Conservation (phyloP, 805 yeast species). For the Ascoidea asiatica region DNA sequence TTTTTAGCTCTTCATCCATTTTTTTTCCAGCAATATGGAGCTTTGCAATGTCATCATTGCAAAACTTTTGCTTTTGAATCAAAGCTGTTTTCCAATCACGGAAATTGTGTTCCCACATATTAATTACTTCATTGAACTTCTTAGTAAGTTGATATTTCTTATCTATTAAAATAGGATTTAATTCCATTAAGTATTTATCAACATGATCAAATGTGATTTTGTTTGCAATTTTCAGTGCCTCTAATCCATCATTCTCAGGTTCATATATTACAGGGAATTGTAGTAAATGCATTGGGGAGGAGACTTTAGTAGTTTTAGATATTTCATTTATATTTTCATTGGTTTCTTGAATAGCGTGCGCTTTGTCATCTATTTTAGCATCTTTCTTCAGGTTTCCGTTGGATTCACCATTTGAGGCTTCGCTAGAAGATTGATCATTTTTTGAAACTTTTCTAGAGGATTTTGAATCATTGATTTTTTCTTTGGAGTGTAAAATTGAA, state of each 20-base stretch:
- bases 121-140: background rate
- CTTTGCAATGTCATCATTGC: background rate
- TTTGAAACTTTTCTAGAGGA: background rate
- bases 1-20: background rate
- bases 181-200: background rate
- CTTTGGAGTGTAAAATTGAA: background rate
- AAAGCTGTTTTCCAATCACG: background rate
- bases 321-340: background rate
- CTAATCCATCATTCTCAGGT: background rate
- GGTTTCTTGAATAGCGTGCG: too few relatives aligned
- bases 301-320: background rate
- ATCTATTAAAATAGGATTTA: background rate
- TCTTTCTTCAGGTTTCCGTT: constrained; percentile 4
- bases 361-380: background rate
- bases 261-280: background rate
- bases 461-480: too few relatives aligned
- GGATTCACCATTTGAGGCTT: background rate
- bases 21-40: background rate
- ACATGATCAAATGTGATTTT: background rate
- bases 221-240: background rate
- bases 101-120: background rate
- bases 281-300: background rate
- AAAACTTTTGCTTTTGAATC: background rate
- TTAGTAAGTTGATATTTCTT: background rate
- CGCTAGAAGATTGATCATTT: background rate